Percentiles rank a stretch among this genome's conserved stretches.
These are phyloP conservation scores for Nephelium lappaceum DNA, from an alignment of 345 rosid genomes.

Conservation along the genomic window DNA sequence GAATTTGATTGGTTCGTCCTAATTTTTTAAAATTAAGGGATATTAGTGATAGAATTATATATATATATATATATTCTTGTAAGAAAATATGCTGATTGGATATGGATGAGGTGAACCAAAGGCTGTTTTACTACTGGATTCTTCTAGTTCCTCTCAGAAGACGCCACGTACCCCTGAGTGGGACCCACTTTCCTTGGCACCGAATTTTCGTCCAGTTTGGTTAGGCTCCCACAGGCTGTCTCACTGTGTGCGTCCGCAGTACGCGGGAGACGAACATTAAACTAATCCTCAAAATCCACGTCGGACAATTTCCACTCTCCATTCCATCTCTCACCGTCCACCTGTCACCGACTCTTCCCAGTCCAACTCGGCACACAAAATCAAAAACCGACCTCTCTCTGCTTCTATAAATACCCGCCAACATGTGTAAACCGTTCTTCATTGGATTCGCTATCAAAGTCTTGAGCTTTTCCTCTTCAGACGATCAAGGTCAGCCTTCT, in stretches of 20 bases:
- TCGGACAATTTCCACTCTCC: not conserved
- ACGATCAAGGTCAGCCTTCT: not conserved
- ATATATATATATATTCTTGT: too few species aligned
- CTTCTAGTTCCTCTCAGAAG: not conserved
- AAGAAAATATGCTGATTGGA: not conserved
- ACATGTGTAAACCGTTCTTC: fast-evolving
- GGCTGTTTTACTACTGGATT: not conserved
- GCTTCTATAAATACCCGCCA: not conserved
- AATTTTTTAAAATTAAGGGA: too few species aligned
- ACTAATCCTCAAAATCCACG: not conserved
- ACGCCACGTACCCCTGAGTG: not conserved
- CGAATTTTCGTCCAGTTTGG: not conserved
- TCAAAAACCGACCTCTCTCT: not conserved
- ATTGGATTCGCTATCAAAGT: not conserved
- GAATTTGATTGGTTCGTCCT: too few species aligned
- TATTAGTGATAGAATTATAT: too few species aligned
- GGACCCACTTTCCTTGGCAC: not conserved
- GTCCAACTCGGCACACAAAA: not conserved
- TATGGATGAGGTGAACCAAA: not conserved
- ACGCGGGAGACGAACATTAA: not conserved
- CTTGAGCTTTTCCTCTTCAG: not conserved
- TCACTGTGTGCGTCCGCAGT: not conserved
- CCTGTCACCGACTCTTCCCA: not conserved
- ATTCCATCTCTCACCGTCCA: not conserved
- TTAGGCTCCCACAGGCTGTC: not conserved